Conservation (phyloP, 768 basidiomycete genomes). For the Lactifluus volemus region DNA sequence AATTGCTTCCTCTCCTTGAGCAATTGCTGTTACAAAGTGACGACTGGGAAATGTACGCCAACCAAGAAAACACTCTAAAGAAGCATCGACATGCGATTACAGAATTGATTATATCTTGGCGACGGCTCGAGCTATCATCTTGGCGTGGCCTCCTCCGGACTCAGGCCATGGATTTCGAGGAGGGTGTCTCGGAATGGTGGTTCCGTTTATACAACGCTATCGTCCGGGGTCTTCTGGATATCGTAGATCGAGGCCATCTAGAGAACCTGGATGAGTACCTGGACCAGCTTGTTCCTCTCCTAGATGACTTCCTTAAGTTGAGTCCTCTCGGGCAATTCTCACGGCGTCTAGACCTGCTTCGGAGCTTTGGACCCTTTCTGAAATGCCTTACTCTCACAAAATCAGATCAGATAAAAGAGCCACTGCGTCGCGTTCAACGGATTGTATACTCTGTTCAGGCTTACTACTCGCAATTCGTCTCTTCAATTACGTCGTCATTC, state of each 20-base stretch:
- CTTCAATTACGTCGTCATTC: conserved; percentile 40
- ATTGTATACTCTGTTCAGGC: conserved; percentile 52
- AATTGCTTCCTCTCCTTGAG: conserved; percentile 74
- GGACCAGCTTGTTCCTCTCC: conserved; percentile 56
- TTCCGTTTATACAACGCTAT: conserved; percentile 80
- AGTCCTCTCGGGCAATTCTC: conserved; percentile 82
- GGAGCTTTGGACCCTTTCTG: conserved; percentile 54
- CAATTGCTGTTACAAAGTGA: conserved; percentile 78
- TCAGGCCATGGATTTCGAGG: conserved; percentile 43
- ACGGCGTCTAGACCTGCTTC: conserved; percentile 55
- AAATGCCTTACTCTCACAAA: conserved; percentile 29
- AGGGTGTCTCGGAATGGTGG: conserved; percentile 67
- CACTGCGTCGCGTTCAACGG: conserved; percentile 42
- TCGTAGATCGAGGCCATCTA: conserved; percentile 32
- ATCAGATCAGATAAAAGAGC: conserved; percentile 24
- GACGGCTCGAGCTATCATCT: conserved; percentile 78
- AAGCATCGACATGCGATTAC: conserved; percentile 56
- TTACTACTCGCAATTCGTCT: conserved; percentile 57
- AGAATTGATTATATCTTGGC: conserved; percentile 77
- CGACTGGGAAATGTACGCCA: conserved; percentile 97
- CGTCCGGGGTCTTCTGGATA: conserved; percentile 51
- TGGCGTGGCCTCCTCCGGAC: conserved; percentile 78
- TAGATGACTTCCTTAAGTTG: conserved; percentile 69
- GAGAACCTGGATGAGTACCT: conserved; percentile 46
- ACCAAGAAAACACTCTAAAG: conserved; percentile 76